Conservation (phyloP, 139 green algal genomes). For the Edaphochlamys debaryana region DNA sequence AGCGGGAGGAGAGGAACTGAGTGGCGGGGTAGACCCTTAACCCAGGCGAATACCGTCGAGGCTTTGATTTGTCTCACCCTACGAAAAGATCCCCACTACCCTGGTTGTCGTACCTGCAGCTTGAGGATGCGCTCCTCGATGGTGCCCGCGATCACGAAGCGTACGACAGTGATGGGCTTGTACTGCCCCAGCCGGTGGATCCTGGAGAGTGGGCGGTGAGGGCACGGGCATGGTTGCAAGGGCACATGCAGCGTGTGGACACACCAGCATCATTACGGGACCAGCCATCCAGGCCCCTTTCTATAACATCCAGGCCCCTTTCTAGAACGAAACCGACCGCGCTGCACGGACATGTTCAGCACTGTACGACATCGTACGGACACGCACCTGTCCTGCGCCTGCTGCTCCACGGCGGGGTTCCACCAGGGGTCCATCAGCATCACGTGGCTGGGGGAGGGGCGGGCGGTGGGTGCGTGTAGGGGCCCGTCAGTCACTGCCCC, state of each 20-base stretch:
- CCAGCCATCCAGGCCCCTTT: background rate
- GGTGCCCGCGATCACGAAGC: slow-evolving; percentile 88
- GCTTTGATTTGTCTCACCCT: no score
- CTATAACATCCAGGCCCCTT: no score
- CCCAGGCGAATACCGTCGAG: no score
- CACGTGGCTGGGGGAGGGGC: slow-evolving; percentile 64
- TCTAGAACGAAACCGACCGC: no score
- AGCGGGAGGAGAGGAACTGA: no score
- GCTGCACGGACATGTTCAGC: no score
- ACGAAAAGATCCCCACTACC: no score
- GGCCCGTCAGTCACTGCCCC: no score
- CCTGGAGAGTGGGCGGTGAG: background rate
- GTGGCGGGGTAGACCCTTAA: no score
- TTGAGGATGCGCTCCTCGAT: slow-evolving; percentile 97
- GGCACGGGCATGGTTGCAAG: background rate
- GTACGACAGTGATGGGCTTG: slow-evolving; percentile 85
- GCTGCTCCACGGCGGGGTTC: slow-evolving; percentile 81
- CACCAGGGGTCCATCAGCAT: slow-evolving; percentile 92
- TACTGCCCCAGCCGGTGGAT: slow-evolving; percentile 78
- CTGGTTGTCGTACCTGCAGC: slow-evolving; percentile 80
- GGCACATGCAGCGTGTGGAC: no score
- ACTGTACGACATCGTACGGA: no score
- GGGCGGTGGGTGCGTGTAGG: background rate
- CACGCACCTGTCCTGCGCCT: slow-evolving; percentile 52
- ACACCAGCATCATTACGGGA: no score